phyloP scores from a whole-genome alignment of 1,139 yeast genomes.

The Sugiyamaella xylanicola region DNA sequence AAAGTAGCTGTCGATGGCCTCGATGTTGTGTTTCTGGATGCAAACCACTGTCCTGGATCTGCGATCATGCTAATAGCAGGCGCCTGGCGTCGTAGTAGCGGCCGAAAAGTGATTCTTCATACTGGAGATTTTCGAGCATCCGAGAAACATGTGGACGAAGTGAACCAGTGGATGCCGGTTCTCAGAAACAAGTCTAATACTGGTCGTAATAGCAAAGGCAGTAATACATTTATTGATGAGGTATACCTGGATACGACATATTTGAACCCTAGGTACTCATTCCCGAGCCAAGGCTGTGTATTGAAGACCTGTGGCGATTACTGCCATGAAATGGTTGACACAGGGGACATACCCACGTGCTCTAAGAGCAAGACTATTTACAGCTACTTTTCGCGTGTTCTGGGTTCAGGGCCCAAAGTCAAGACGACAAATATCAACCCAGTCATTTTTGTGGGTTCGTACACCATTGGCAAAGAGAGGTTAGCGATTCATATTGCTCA shows the following conservation, averaged over 20 bases:
- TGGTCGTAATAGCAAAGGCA: conserved; percentile 30
- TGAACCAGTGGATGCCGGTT: conserved; percentile 22
- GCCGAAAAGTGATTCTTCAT: conserved; percentile 55
- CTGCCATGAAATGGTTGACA: conserved; percentile 46
- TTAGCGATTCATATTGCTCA: conserved; percentile 72
- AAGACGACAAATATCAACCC: conserved; percentile 28
- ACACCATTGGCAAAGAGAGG: conserved; percentile 88
- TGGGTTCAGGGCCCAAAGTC: conserved; percentile 5
- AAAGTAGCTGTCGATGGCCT: conserved; percentile 47
- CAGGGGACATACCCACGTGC: conserved; percentile 30
- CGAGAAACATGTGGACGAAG: conserved; percentile 42
- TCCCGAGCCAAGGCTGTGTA: conserved; percentile 76
- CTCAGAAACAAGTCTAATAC: background rate
- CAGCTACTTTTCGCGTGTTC: conserved; percentile 25
- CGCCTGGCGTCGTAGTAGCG: conserved; percentile 45
- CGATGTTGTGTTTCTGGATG: conserved; percentile 68
- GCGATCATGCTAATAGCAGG: conserved; percentile 63
- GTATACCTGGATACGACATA: conserved; percentile 89
- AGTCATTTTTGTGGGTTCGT: conserved; percentile 81
- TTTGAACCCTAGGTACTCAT: conserved; percentile 68
- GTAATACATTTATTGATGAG: conserved; percentile 49
- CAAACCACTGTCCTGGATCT: conserved; percentile 97
- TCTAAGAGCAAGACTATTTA: conserved; percentile 27
- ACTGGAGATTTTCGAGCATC: conserved; percentile 92
- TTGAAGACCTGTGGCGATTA: conserved; percentile 60